A percentile compares a stretch with the other conserved stretches of the same genome.
Conservation (phyloP, 2,329 filamentous ascomycete genomes). For the Aspergillus phoenicis region DNA sequence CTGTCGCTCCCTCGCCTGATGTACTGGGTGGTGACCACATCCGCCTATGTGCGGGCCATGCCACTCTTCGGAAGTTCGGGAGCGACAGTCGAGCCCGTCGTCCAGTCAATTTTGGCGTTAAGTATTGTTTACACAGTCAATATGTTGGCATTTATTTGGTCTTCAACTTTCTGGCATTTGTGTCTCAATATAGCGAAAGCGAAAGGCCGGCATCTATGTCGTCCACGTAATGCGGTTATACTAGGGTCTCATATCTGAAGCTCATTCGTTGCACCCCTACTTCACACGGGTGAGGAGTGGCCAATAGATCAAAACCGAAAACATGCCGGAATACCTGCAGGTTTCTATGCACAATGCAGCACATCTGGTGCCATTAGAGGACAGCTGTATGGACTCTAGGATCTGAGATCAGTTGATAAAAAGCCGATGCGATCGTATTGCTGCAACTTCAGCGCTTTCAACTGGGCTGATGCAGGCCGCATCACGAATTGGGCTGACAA, state of each 20-base stretch:
- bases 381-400: too few species aligned
- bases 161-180: slow-evolving; percentile 1
- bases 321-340: not conserved
- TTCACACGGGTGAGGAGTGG: not conserved
- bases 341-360: too few species aligned
- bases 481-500: not conserved
- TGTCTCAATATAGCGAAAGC: not conserved
- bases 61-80: slow-evolving; percentile 13
- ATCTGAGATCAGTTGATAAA: too few species aligned
- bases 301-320: not conserved
- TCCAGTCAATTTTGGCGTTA: slow-evolving; percentile 12
- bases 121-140: slow-evolving; percentile 20
- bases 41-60: slow-evolving; percentile 12
- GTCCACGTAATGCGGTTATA: not conserved
- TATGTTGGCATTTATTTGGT: slow-evolving; percentile 11
- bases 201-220: not conserved
- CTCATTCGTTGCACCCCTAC: not conserved
- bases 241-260: slow-evolving; percentile 3
- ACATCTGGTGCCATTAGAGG: too few species aligned
- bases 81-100: slow-evolving; percentile 10
- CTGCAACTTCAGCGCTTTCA: not conserved
- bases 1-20: slow-evolving; percentile 9
- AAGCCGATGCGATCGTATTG: too few species aligned
- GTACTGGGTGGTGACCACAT: slow-evolving; percentile 11
- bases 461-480: not conserved